Conservation (phyloP, 768 basidiomycete genomes). For the Mycena latifolia region DNA sequence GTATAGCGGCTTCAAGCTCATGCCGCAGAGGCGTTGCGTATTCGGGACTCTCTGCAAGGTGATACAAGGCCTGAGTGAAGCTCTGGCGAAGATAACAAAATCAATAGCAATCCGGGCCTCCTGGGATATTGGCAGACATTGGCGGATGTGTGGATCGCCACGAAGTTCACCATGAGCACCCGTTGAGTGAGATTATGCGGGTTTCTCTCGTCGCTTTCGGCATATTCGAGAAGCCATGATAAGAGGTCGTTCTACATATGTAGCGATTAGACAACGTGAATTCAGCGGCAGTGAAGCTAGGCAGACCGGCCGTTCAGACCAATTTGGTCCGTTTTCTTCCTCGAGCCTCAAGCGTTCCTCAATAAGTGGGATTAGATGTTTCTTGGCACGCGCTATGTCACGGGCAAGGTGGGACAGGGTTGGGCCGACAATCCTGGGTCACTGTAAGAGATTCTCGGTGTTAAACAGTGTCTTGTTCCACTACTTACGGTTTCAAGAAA, state of each 20-base stretch:
- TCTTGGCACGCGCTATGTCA: too few species aligned
- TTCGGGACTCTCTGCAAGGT: slow-evolving; percentile 45
- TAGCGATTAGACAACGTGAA: too few species aligned
- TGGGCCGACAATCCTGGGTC: slow-evolving; percentile 40
- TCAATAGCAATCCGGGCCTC: too few species aligned
- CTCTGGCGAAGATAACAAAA: slow-evolving; percentile 37
- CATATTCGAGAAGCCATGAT: slow-evolving; percentile 55
- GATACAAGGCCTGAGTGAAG: slow-evolving; percentile 48
- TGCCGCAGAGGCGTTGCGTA: slow-evolving; percentile 49
- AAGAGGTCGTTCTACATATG: slow-evolving; percentile 45
- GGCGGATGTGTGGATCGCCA: slow-evolving; percentile 50
- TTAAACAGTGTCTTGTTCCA: too few species aligned
- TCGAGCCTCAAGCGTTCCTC: too few species aligned
- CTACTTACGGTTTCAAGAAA: slow-evolving; percentile 49
- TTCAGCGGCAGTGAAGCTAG: too few species aligned
- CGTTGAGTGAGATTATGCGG: slow-evolving; percentile 41
- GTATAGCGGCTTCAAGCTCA: slow-evolving; percentile 49
- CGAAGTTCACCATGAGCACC: slow-evolving; percentile 53
- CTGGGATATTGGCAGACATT: slow-evolving; percentile 37
- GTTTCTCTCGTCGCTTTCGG: slow-evolving; percentile 40
- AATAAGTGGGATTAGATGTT: too few species aligned
- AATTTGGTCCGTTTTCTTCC: slow-evolving; percentile 37
- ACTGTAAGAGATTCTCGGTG: too few species aligned
- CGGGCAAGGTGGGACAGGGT: slow-evolving; percentile 12
- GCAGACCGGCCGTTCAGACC: slow-evolving; percentile 44